Conservation (phyloP, 2,329 filamentous ascomycete genomes). For the Stachybotrys chartarum region DNA sequence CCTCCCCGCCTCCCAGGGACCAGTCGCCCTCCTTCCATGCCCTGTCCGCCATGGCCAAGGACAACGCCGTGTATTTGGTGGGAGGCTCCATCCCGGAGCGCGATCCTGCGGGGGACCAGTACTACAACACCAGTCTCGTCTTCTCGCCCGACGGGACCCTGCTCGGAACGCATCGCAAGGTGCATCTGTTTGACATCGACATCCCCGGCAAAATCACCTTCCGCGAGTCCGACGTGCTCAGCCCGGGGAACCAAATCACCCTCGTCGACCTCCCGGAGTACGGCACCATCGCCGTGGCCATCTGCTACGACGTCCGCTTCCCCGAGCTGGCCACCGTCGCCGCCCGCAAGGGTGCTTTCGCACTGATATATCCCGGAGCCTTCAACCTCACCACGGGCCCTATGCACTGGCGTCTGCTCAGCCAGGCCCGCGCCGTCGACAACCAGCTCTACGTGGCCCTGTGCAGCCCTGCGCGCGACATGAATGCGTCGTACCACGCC, state of each 20-base stretch:
- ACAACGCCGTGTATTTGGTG: constrained; percentile 73
- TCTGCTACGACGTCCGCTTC: constrained; percentile 98
- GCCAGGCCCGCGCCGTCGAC: constrained; percentile 77
- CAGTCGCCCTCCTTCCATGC: constrained; percentile 82
- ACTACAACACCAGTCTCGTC: constrained; percentile 86
- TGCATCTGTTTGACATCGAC: constrained; percentile 95
- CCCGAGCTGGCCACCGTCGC: constrained; percentile 89
- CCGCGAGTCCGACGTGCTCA: constrained; percentile 82
- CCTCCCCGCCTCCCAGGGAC: constrained; percentile 62
- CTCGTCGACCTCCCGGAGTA: constrained; percentile 83
- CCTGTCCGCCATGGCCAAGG: constrained; percentile 69
- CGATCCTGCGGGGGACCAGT: constrained; percentile 47
- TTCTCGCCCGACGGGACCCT: constrained; percentile 75
- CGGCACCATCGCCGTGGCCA: constrained; percentile 79
- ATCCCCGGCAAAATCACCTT: constrained; percentile 94
- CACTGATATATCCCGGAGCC: constrained; percentile 88
- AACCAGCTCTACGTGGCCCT: constrained; percentile 92
- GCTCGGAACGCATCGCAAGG: constrained; percentile 84
- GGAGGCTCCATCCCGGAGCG: constrained; percentile 91
- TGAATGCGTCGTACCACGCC: constrained; percentile 71
- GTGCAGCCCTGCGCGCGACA: constrained; percentile 83
- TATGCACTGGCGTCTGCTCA: constrained; percentile 83
- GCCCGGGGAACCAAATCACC: constrained; percentile 77
- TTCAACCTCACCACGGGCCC: constrained; percentile 93
- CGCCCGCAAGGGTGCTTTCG: constrained; percentile 77